Conservation (phyloP, 805 yeast species). For the Ascoidea rubescens region DNA sequence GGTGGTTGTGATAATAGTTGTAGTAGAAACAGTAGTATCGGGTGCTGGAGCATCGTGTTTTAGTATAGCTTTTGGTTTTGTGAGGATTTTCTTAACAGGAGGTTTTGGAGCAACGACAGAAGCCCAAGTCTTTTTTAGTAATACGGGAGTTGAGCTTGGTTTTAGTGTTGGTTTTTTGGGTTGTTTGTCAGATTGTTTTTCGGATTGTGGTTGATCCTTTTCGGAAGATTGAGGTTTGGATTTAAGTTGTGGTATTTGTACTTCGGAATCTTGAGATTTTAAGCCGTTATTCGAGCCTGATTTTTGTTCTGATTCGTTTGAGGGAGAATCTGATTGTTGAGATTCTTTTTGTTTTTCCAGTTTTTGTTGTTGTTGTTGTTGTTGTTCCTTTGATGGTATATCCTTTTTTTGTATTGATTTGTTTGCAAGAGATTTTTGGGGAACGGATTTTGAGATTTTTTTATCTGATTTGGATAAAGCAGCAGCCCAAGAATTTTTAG, state of each 20-base stretch:
- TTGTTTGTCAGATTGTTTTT: conserved; percentile 24
- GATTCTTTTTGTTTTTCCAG: conserved; percentile 7
- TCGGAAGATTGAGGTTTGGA: not conserved
- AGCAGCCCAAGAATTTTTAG: conserved; percentile 23
- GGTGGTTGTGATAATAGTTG: conserved; percentile 1
- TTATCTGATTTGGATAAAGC: conserved; percentile 13
- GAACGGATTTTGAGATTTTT: too few relatives aligned
- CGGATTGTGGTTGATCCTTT: conserved; percentile 5
- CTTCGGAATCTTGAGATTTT: not conserved
- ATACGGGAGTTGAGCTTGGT: conserved; percentile 15
- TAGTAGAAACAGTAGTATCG: not conserved
- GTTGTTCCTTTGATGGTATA: conserved; percentile 1
- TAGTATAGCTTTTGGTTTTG: conserved; percentile 12
- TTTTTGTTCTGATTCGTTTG: conserved; percentile 9
- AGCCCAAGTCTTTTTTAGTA: conserved; percentile 44
- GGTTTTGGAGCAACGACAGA: conserved; percentile 48
- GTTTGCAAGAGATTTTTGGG: conserved; percentile 10
- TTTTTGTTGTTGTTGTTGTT: conserved; percentile 5
- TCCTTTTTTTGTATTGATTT: conserved; percentile 1
- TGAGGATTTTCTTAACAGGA: conserved; percentile 17
- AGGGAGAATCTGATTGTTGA: conserved; percentile 6
- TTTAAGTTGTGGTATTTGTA: not conserved
- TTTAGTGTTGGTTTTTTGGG: conserved; percentile 12
- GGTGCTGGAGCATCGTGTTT: conserved; percentile 5
- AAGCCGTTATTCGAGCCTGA: not conserved